Percentiles rank a stretch among this genome's conserved stretches.
These are phyloP conservation scores for Ballota nigra DNA, from an alignment of 257 asterid genomes.

Conservation along the genomic window DNA sequence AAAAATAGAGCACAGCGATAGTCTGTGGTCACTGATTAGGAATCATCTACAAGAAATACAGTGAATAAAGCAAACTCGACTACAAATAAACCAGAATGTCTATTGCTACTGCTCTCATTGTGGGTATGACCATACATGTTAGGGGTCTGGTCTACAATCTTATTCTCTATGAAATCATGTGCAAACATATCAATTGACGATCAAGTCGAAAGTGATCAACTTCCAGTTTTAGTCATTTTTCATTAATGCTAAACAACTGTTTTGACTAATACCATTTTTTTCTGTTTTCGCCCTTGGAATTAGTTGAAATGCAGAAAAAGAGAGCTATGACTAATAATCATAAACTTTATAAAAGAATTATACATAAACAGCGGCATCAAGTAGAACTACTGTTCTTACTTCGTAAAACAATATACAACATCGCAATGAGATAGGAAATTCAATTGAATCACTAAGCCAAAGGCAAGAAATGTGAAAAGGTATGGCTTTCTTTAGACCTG, in stretches of 20 bases:
- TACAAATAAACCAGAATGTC: conserved; percentile 8
- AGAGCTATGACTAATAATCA: background rate
- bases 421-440: background rate
- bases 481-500: conserved; percentile 38
- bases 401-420: conserved; percentile 1
- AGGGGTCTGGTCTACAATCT: background rate
- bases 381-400: background rate
- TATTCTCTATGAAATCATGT: background rate
- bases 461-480: conserved; percentile 10
- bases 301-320: background rate
- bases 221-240: background rate
- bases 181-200: background rate
- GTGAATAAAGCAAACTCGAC: background rate
- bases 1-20: background rate
- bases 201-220: background rate
- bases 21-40: background rate
- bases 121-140: background rate
- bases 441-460: background rate
- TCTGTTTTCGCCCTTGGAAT: background rate
- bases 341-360: background rate
- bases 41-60: background rate
- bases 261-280: background rate
- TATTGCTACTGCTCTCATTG: background rate
- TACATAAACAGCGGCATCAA: background rate
- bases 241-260: background rate